These are phyloP conservation scores for Penicillium sp. DNA, from an alignment of 2,329 filamentous ascomycete genomes.

Conservation along the genomic window DNA sequence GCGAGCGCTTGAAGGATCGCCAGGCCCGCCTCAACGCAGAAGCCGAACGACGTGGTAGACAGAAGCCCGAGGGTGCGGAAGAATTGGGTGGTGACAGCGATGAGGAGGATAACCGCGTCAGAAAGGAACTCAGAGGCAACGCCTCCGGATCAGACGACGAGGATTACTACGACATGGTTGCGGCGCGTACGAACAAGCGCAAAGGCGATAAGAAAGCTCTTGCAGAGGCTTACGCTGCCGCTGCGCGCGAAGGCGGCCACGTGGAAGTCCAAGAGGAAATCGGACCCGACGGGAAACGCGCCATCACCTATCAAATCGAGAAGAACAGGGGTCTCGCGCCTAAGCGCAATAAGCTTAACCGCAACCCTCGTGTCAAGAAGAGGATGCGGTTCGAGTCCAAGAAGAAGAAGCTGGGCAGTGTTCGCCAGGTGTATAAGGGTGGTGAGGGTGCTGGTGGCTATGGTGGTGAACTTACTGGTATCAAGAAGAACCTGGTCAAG, in stretches of 20 bases:
- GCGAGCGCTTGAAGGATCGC: slow-evolving; percentile 84
- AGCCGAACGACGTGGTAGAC: slow-evolving; percentile 80
- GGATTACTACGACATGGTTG: slow-evolving; percentile 86
- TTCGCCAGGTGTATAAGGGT: slow-evolving; percentile 84
- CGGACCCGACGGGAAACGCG: slow-evolving; percentile 84
- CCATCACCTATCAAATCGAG: slow-evolving; percentile 90
- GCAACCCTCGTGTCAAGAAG: slow-evolving; percentile 98
- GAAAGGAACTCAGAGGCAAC: slow-evolving; percentile 52
- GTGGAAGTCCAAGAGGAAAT: slow-evolving; percentile 71
- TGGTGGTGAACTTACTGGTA: slow-evolving; percentile 89
- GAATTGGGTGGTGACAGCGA: slow-evolving; percentile 74
- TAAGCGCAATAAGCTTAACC: slow-evolving; percentile 87
- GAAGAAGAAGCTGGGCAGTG: slow-evolving; percentile 93
- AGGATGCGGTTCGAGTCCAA: slow-evolving; percentile 94
- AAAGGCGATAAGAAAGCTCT: slow-evolving; percentile 78
- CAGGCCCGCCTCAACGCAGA: slow-evolving; percentile 86
- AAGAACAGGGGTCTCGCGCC: slow-evolving; percentile 97
- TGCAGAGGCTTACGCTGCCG: slow-evolving; percentile 60
- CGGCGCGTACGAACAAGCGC: slow-evolving; percentile 58
- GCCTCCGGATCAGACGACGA: slow-evolving; percentile 51
- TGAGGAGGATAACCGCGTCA: slow-evolving; percentile 62
- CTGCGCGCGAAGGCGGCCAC: slow-evolving; percentile 61
- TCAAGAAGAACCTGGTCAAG: slow-evolving; percentile 92
- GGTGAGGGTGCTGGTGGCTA: slow-evolving; percentile 85
- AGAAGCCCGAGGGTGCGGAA: slow-evolving; percentile 64